phyloP scores from a whole-genome alignment of 179 eudicot species.

The Heliamphora ciliata region DNA sequence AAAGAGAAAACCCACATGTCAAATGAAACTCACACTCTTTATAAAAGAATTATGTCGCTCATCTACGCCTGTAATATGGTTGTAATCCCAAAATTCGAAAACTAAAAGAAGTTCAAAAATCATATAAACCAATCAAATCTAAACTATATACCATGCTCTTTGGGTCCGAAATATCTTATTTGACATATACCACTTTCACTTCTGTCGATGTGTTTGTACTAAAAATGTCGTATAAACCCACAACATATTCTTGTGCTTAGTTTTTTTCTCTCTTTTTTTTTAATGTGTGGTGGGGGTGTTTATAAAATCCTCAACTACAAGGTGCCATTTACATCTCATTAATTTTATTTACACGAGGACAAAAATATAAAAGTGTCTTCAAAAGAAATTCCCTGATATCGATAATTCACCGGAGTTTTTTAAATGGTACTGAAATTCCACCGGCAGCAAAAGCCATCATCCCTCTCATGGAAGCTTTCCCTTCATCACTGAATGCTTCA shows the following conservation, averaged over 20 bases:
- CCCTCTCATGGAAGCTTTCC: background rate
- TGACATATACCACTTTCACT: too few relatives aligned
- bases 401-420: background rate
- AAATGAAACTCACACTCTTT: too few relatives aligned
- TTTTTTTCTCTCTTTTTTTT: background rate
- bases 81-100: too few relatives aligned
- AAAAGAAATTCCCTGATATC: background rate
- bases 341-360: background rate
- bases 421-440: background rate
- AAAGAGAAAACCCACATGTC: too few relatives aligned
- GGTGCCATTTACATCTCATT: slow-evolving; percentile 14
- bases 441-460: background rate
- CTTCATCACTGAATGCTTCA: background rate
- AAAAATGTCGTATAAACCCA: background rate
- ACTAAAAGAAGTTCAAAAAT: too few relatives aligned
- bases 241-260: background rate
- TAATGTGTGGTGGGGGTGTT: background rate
- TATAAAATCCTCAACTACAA: background rate
- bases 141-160: too few relatives aligned
- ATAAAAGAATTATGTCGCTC: too few relatives aligned
- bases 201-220: too few relatives aligned
- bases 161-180: too few relatives aligned
- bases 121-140: too few relatives aligned
- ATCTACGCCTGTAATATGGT: too few relatives aligned
- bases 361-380: background rate